phyloP scores from a whole-genome alignment of 2,329 filamentous ascomycete genomes.

The Epichloe glyceriae region DNA sequence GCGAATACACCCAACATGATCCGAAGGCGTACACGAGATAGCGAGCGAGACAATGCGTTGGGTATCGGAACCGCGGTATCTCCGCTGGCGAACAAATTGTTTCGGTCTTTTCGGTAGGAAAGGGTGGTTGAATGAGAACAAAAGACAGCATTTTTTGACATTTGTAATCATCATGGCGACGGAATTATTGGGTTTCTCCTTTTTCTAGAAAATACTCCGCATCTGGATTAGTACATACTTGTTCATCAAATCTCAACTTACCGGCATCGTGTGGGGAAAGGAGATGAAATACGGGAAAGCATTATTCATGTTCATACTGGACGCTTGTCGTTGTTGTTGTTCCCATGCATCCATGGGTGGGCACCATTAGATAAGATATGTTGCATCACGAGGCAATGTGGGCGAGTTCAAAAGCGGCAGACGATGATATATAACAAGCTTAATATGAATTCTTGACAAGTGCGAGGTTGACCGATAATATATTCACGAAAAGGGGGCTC shows the following conservation, averaged over 20 bases:
- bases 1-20: slow-evolving; percentile 44
- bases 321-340: not conserved
- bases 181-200: not conserved
- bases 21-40: slow-evolving; percentile 30
- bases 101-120: slow-evolving; percentile 28
- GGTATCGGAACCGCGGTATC: slow-evolving; percentile 19
- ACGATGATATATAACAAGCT: not conserved
- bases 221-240: no score
- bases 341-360: not conserved
- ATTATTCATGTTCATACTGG: not conserved
- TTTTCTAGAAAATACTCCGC: no score
- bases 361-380: not conserved
- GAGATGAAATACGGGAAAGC: not conserved
- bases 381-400: not conserved
- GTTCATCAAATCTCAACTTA: no score
- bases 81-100: slow-evolving; percentile 29
- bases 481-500: no score
- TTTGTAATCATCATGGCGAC: not conserved
- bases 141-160: not conserved
- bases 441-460: not conserved
- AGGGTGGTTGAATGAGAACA: not conserved
- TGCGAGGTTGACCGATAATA: no score
- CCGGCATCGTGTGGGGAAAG: not conserved
- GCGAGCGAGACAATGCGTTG: slow-evolving; percentile 26
- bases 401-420: not conserved